Evolutionary conservation across 192 early-diverging fungal species (phyloP).

Genomic region (Mortierella antarctica): DNA sequence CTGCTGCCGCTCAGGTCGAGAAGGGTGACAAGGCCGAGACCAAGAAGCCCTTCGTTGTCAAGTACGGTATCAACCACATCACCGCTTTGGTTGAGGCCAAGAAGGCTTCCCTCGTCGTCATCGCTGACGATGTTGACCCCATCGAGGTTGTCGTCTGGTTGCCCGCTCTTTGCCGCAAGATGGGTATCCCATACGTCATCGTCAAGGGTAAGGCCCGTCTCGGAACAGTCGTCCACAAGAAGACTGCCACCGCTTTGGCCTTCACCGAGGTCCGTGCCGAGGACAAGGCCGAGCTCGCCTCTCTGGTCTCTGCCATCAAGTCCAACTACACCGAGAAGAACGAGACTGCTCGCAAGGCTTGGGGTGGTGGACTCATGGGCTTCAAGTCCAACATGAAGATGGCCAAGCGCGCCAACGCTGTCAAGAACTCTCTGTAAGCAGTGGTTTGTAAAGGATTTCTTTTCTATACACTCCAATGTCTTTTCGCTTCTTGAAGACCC

Average conservation of each 20-base stretch:
- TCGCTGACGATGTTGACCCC: slow-evolving; percentile 99
- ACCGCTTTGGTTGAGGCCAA: slow-evolving; percentile 98
- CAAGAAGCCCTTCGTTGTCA: slow-evolving; percentile 96
- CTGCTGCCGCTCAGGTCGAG: slow-evolving; percentile 90
- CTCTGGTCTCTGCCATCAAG: slow-evolving; percentile 92
- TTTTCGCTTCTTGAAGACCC: background rate
- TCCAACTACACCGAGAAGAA: slow-evolving; percentile 96
- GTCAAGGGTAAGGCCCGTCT: slow-evolving; percentile 99
- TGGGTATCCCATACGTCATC: slow-evolving; percentile 99
- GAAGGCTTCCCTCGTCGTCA: slow-evolving; percentile 98
- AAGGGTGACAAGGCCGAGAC: slow-evolving; percentile 84
- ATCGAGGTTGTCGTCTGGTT: slow-evolving; percentile 99
- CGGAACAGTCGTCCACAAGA: slow-evolving; percentile 99
- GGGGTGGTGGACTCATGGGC: slow-evolving; percentile 99
- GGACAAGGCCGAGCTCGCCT: slow-evolving; percentile 93
- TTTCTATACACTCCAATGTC: background rate
- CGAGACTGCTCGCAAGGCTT: slow-evolving; percentile 88
- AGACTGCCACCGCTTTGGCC: slow-evolving; percentile 98
- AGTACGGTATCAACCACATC: slow-evolving; percentile 99
- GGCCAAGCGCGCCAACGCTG: slow-evolving; percentile 76
- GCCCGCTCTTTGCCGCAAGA: slow-evolving; percentile 99
- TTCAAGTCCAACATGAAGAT: slow-evolving; percentile 89
- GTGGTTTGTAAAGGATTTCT: slow-evolving; percentile 1
- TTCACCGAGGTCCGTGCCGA: slow-evolving; percentile 93
- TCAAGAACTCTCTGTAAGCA: slow-evolving; percentile 54